phyloP scores from a whole-genome alignment of 768 basidiomycete species.

The Hygrophoropsis aurantiaca region DNA sequence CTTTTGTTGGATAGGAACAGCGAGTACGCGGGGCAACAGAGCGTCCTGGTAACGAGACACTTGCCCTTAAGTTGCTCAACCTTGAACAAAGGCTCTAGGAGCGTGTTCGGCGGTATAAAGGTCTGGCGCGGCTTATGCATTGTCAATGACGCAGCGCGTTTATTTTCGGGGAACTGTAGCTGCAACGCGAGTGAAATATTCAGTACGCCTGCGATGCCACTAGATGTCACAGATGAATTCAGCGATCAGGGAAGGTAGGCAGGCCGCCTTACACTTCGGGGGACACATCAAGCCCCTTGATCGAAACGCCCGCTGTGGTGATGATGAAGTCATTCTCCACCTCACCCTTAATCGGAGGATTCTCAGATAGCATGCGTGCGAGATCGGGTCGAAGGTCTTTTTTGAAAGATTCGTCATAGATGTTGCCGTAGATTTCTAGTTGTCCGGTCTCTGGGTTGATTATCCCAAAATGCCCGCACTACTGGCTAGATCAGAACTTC shows the following conservation, averaged over 20 bases:
- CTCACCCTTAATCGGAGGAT: constrained; percentile 2
- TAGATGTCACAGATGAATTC: not conserved
- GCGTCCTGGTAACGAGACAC: constrained; percentile 15
- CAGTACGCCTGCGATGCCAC: constrained; percentile 11
- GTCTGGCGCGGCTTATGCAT: constrained; percentile 22
- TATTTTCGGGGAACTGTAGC: constrained; percentile 22
- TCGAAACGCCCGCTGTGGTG: constrained; percentile 17
- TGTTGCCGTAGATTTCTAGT: constrained; percentile 26
- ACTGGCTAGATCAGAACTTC: constrained; percentile 12
- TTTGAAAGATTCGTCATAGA: constrained; percentile 16
- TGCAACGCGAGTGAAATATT: constrained; percentile 26
- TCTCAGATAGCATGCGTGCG: not conserved
- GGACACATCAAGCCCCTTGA: constrained; percentile 8
- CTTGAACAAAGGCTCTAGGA: constrained; percentile 16
- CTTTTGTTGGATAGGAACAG: constrained; percentile 10
- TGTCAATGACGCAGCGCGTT: constrained; percentile 28
- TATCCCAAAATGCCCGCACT: constrained; percentile 30
- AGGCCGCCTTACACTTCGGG: constrained; percentile 5
- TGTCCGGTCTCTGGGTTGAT: constrained; percentile 24
- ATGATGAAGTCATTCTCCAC: constrained; percentile 17
- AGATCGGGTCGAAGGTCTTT: not conserved
- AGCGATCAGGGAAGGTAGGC: not conserved
- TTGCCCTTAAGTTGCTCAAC: constrained; percentile 12
- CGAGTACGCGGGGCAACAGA: constrained; percentile 17
- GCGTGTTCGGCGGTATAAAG: constrained; percentile 10